phyloP scores from a whole-genome alignment of 2,329 filamentous ascomycete genomes.

The Ceratocystis huliohia region DNA sequence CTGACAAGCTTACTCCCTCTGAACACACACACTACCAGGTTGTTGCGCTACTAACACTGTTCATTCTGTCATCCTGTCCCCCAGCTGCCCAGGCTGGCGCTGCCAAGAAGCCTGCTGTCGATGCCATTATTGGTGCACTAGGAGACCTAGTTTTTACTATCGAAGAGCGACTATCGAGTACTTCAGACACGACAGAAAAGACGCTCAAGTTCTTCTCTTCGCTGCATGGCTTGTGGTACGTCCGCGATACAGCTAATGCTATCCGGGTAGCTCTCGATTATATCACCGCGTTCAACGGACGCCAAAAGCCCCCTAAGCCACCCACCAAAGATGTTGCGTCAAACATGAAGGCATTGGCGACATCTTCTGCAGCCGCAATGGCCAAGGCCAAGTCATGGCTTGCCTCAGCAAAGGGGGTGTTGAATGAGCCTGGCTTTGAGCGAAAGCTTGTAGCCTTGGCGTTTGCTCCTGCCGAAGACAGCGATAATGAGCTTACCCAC shows the following conservation, averaged over 20 bases:
- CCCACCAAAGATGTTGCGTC: slow-evolving; percentile 30
- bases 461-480: slow-evolving; percentile 45
- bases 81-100: background rate
- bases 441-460: slow-evolving; percentile 25
- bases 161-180: slow-evolving; percentile 10
- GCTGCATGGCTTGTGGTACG: slow-evolving; percentile 29
- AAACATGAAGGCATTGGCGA: slow-evolving; percentile 28
- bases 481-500: slow-evolving; percentile 69
- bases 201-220: slow-evolving; percentile 23
- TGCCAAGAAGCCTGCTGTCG: slow-evolving; percentile 8
- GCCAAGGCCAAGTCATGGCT: slow-evolving; percentile 28
- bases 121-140: slow-evolving; percentile 16
- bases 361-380: slow-evolving; percentile 26
- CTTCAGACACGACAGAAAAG: slow-evolving; percentile 8
- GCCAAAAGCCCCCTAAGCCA: slow-evolving; percentile 30
- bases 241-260: slow-evolving; percentile 31
- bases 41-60: slow-evolving; percentile 31
- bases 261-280: slow-evolving; percentile 27
- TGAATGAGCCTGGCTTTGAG: slow-evolving; percentile 25
- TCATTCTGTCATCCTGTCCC: slow-evolving; percentile 19
- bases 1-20: slow-evolving; percentile 29
- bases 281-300: slow-evolving; percentile 30
- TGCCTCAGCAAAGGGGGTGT: slow-evolving; percentile 26
- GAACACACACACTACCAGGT: slow-evolving; percentile 36
- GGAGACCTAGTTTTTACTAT: slow-evolving; percentile 15